phyloP scores from a whole-genome alignment of 2,329 filamentous ascomycete species.

The Alternaria gansuensis region DNA sequence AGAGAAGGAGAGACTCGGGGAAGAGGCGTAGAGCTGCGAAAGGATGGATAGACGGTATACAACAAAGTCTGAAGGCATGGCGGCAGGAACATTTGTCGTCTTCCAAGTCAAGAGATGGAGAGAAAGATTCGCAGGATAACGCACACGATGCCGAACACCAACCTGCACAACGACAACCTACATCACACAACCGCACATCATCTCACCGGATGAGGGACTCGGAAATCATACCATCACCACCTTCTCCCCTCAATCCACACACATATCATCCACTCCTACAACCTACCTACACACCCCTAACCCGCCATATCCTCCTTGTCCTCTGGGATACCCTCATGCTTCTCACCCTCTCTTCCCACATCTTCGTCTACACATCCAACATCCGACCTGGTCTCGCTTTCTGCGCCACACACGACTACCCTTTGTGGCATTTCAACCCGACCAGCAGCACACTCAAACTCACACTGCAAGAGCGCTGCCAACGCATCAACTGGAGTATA shows the following conservation, averaged over 20 bases:
- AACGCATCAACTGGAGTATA: conserved; percentile 13
- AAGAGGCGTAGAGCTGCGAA: neutral
- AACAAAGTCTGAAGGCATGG: neutral
- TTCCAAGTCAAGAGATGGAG: neutral
- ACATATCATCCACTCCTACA: conserved; percentile 1
- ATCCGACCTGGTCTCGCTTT: neutral
- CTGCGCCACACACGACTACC: neutral
- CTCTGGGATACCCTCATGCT: neutral
- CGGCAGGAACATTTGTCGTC: neutral
- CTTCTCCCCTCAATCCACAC: neutral
- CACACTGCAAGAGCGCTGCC: conserved; percentile 5
- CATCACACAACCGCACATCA: neutral
- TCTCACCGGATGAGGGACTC: neutral
- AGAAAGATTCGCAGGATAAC: neutral
- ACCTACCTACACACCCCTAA: neutral
- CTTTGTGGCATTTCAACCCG: neutral
- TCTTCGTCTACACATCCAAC: neutral
- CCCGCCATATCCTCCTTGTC: neutral
- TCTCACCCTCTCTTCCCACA: neutral
- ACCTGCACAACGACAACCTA: neutral
- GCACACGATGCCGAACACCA: neutral
- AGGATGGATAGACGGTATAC: neutral
- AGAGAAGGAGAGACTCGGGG: neutral
- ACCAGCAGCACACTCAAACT: neutral
- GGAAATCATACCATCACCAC: neutral